Evolutionary conservation across 306 rosid species (phyloP), one percentile per base, ranked within the genome.

Genomic region (Inga oerstediana): DNA sequence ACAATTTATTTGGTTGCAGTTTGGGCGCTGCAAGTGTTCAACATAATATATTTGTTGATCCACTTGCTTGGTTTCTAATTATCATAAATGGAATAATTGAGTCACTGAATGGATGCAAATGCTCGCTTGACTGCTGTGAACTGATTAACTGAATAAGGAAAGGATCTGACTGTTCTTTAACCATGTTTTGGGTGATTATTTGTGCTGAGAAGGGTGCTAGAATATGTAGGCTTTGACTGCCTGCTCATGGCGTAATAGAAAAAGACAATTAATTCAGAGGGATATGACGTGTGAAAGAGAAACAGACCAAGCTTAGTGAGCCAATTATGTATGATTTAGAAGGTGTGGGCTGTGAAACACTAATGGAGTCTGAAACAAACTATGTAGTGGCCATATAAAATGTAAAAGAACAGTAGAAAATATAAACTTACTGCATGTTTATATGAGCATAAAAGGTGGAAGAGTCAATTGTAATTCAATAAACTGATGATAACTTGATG

Each of bases 21-120:
- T 46, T 82, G 84, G 69, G 79, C 69, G 66, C 66, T 82, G 86
- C 44, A 81, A 78, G 22, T 45, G 24, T 45, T 44, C 59, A 74
- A 22, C 34, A 59, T 58, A 66, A 24, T 32, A 77, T 71, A 35
- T 64, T 61, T 54, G 62, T 19, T 54, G 62, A 20, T 19, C 62
- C 22, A 20, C 54, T 27, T 79, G 20, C 59, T 48, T 77, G 48
- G 8, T 49, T 49, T 80, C 12, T 48, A 52, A 61, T 65, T 48
- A 44, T 72, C 7, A 48, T 80, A 48, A 22, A 13, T 69, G 39
- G 39, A 32, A 79, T 48, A 39, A 59, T 65, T 62, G 34, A 74
- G 75, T 20, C 16, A n/a, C 73, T 70, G 39, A 17, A 54, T 2
- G 62, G 24, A 54, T 7, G 27, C 22, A 9, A 54, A 8, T 20